These are phyloP conservation scores for Metschnikowia santaceciliae DNA, from an alignment of 805 yeast genomes.

Conservation along the genomic window DNA sequence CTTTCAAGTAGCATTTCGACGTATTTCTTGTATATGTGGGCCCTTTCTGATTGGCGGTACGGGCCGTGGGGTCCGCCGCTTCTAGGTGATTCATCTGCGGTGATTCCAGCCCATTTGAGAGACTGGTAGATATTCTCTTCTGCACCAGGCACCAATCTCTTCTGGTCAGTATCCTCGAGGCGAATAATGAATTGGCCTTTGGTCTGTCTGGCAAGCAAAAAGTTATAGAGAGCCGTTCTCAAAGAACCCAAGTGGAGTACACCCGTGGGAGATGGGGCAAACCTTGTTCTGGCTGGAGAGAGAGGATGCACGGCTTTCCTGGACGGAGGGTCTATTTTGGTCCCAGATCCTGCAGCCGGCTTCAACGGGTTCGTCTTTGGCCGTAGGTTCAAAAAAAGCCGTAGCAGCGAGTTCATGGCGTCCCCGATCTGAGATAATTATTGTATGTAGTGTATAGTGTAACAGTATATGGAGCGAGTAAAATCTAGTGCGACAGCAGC, in stretches of 20 bases:
- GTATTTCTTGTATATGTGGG: conserved; percentile 59
- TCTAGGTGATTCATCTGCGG: conserved; percentile 78
- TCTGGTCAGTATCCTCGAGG: conserved; percentile 90
- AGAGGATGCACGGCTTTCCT: conserved; percentile 33
- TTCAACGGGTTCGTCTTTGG: conserved; percentile 3
- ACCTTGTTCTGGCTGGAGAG: conserved; percentile 75
- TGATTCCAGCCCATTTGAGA: conserved; percentile 70
- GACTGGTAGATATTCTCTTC: conserved; percentile 75
- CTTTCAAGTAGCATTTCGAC: conserved; percentile 51
- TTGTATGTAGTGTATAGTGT: no score
- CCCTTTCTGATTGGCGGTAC: conserved; percentile 80
- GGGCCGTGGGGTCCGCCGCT: conserved; percentile 63
- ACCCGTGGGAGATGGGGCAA: conserved; percentile 99
- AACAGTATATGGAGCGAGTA: background rate
- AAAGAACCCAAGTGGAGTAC: conserved; percentile 88
- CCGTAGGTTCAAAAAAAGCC: conserved; percentile 12
- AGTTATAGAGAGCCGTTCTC: conserved; percentile 90
- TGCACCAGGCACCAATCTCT: conserved; percentile 74
- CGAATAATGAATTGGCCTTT: conserved; percentile 78
- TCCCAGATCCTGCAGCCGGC: background rate
- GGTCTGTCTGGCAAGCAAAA: conserved; percentile 71
- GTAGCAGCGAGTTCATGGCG: conserved; percentile 7
- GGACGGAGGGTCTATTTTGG: background rate
- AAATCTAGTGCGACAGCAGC: background rate
- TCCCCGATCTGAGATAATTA: no score